These are phyloP conservation scores for Coemansia sp. DNA, from an alignment of 192 early-diverging fungal genomes.

Conservation along the genomic window DNA sequence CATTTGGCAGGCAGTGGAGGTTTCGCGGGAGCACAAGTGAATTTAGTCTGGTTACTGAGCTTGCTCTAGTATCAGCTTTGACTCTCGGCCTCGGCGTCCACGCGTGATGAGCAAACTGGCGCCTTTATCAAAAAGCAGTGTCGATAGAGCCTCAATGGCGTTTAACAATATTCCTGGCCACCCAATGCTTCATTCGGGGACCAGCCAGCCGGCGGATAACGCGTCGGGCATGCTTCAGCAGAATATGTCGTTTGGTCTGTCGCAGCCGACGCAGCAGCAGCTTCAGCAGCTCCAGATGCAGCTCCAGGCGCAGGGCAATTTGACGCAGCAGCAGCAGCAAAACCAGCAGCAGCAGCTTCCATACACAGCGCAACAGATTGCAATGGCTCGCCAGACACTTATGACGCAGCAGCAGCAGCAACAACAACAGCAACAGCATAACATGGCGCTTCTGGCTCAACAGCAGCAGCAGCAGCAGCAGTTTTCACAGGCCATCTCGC, in stretches of 20 bases:
- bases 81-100: constrained; percentile 2
- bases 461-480: constrained; percentile 37
- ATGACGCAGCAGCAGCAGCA: constrained; percentile 15
- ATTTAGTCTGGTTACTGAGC: constrained; percentile 1
- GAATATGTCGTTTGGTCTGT: constrained; percentile 17
- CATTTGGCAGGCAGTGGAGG: neutral
- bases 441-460: constrained; percentile 24
- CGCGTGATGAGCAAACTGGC: constrained; percentile 41
- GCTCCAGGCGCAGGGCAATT: constrained; percentile 23
- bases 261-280: constrained; percentile 10
- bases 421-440: constrained; percentile 15
- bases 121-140: constrained; percentile 28
- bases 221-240: constrained; percentile 25
- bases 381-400: constrained; percentile 30
- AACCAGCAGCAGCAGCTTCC: constrained; percentile 19
- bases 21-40: neutral
- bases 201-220: constrained; percentile 16
- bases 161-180: constrained; percentile 46
- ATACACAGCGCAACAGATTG: constrained; percentile 28
- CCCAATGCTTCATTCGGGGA: constrained; percentile 15
- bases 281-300: constrained; percentile 20
- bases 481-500: constrained; percentile 6
- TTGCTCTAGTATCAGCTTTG: constrained; percentile 3
- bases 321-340: constrained; percentile 18
- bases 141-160: constrained; percentile 45